A percentile compares a stretch with the other conserved stretches of the same genome.
These are phyloP conservation scores for Pichia gijzeniarum DNA, from an alignment of 805 yeast genomes.

Conservation along the genomic window DNA sequence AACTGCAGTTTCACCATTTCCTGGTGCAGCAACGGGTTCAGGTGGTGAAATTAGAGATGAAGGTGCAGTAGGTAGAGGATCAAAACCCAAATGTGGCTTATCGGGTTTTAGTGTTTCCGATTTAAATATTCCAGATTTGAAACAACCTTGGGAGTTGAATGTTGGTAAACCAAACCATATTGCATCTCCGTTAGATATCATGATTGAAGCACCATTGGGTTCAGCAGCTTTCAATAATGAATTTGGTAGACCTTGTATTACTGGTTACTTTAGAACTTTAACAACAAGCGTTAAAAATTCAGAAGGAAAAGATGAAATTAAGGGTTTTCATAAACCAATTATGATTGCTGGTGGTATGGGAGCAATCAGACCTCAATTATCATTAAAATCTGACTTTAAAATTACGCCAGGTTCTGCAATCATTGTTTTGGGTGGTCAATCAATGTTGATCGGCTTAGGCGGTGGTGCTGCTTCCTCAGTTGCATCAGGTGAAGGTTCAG, in stretches of 20 bases:
- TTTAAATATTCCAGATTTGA: conserved; percentile 72
- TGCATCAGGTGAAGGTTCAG: conserved; percentile 95
- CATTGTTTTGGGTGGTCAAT: conserved; percentile 95
- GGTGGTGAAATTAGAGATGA: conserved; percentile 99
- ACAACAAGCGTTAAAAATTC: conserved; percentile 67
- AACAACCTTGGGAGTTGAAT: conserved; percentile 93
- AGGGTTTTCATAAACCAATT: conserved; percentile 98
- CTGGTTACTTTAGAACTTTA: conserved; percentile 93
- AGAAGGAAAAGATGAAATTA: conserved; percentile 60
- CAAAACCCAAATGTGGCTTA: conserved; percentile 93
- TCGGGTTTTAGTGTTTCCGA: conserved; percentile 92
- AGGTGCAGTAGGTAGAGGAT: conserved; percentile 99
- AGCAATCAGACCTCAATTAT: conserved; percentile 86
- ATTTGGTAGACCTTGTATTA: conserved; percentile 96
- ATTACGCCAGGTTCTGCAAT: conserved; percentile 89
- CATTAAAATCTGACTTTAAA: conserved; percentile 70
- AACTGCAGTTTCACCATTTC: conserved; percentile 97
- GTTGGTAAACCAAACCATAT: conserved; percentile 91
- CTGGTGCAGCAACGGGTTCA: conserved; percentile 99
- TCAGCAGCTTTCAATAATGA: conserved; percentile 98
- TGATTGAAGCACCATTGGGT: conserved; percentile 96
- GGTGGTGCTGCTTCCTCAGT: conserved; percentile 99
- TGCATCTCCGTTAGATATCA: conserved; percentile 87
- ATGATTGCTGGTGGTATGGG: conserved; percentile 99
- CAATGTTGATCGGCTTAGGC: conserved; percentile 96